Conservation (phyloP, 805 yeast species). For the Candida arabinofermentans region DNA sequence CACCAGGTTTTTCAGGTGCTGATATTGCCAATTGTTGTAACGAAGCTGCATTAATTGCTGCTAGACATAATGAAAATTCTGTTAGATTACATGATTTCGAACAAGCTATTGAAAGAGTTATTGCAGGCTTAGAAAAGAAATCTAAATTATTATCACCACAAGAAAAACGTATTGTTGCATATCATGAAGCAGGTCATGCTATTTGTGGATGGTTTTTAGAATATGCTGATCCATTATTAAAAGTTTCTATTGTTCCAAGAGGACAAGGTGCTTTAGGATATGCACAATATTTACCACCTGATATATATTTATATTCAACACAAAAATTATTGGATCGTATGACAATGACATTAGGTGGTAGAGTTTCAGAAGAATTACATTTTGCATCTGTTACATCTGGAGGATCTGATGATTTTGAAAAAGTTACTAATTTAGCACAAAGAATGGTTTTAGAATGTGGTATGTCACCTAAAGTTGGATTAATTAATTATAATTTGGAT, state of each 20-base stretch:
- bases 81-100: constrained; percentile 78
- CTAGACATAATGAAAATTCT: constrained; percentile 60
- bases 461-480: constrained; percentile 79
- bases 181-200: constrained; percentile 97
- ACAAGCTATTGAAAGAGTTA: constrained; percentile 88
- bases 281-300: constrained; percentile 92
- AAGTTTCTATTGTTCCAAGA: constrained; percentile 92
- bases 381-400: constrained; percentile 87
- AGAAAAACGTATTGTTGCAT: constrained; percentile 83
- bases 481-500: constrained; percentile 47
- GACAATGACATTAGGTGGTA: constrained; percentile 93
- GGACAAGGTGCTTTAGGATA: constrained; percentile 96
- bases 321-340: constrained; percentile 78
- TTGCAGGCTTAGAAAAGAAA: constrained; percentile 90
- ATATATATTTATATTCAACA: constrained; percentile 71
- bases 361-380: constrained; percentile 88
- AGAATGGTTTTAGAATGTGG: constrained; percentile 87
- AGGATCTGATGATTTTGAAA: constrained; percentile 89
- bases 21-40: constrained; percentile 94
- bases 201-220: constrained; percentile 90
- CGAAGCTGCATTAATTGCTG: constrained; percentile 92
- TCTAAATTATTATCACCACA: constrained; percentile 73
- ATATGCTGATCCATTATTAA: constrained; percentile 85
- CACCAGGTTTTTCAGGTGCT: constrained; percentile 96
- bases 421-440: constrained; percentile 83